Conservation (phyloP, 176 grass and related monocot genomes). For the Dactylis glomerata region DNA sequence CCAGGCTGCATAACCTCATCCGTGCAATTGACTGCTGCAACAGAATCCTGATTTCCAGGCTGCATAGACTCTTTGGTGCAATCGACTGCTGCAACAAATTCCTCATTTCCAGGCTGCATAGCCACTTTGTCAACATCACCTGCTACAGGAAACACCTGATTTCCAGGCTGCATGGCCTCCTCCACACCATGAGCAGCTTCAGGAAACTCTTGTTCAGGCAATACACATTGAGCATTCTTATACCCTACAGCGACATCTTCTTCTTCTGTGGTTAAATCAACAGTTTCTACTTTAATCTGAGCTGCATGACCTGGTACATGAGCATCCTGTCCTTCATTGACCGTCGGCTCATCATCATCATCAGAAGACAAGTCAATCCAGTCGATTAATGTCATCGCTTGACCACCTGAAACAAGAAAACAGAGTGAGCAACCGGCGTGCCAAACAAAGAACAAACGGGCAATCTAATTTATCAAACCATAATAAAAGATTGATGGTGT, state of each 20-base stretch:
- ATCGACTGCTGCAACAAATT: background rate
- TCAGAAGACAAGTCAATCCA: background rate
- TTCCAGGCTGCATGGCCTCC: background rate
- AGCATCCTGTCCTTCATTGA: background rate
- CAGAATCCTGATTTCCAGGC: background rate
- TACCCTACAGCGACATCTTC: background rate
- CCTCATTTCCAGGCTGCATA: background rate
- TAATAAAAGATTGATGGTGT: background rate
- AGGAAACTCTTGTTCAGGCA: background rate
- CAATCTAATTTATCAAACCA: background rate
- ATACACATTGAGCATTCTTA: background rate
- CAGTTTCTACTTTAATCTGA: background rate
- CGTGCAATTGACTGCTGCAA: background rate
- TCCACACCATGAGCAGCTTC: background rate
- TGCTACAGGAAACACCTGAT: background rate
- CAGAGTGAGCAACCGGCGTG: background rate
- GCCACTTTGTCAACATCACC: background rate
- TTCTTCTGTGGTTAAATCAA: conserved; percentile 12
- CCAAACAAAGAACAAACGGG: background rate
- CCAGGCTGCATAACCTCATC: background rate
- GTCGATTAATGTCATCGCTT: background rate
- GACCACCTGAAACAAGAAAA: background rate
- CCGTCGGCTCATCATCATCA: background rate
- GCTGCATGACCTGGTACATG: background rate
- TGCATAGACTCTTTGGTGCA: background rate